Base-by-base conservation (phyloP, 2,329 filamentous ascomycete species). In the Apiospora rasikravindrae region DNA sequence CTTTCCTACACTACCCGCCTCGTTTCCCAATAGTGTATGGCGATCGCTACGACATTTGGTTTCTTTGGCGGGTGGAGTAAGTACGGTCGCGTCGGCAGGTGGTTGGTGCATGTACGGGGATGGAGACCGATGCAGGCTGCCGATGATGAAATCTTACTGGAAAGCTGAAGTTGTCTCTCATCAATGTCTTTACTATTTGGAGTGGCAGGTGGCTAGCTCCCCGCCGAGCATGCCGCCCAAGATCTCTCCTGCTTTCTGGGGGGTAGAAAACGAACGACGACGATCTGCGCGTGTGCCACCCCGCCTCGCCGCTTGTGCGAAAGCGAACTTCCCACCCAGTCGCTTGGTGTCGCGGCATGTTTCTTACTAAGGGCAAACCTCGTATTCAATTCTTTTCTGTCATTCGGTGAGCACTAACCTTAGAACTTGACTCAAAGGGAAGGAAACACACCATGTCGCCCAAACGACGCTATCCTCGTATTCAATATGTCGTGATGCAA, bases 381-480 rank as follows among this genome's bases (percentile, higher is more conserved):
- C 57, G 33, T 33, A 64, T 64, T n/a, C n/a, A 26, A 1, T 26
- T 37, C 33, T 37, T 37, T 29, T 29, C 57, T 29, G 6, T 4
- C 51, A 10, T 22, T 22, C 13, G 10, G 49, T 51, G 49, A 51
- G 49, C 49, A 24, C 49, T 51, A 49, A 7, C n/a, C n/a, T n/a
- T n/a, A n/a, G 19, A 49, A 49, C 22, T 49, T 49, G 45, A 49
- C 45, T n/a, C 19, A 49, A n/a, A 49, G 22, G 8, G 22, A 49
- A 49, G 8, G 22, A 49, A 49, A 49, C 8, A n/a, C 45, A 49
- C 26, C 57, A 40, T 14, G 22, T 40, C 26, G 37, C 22, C 16
- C 64, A 67, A 37, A 42, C 44, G 64, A 67, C 37, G 37, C 22
- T 24, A 29, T 68, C 29, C 66, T 68, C 66, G 66, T 68, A 68